Conservation (phyloP, 352 stramenopile genomes). For the Pythium sukuiense region DNA sequence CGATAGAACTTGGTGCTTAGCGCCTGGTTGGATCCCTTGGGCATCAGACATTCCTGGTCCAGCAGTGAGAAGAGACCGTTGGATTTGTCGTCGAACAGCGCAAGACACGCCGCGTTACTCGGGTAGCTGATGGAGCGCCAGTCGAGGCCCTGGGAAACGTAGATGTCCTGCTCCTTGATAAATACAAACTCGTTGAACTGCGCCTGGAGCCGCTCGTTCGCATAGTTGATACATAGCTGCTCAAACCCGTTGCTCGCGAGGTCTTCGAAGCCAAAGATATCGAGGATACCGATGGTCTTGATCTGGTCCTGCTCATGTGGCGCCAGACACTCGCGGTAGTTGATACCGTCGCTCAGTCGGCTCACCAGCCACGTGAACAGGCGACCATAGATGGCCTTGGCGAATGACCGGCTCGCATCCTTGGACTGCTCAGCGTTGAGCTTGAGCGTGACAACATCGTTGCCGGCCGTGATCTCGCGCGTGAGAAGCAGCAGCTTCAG, state of each 20-base stretch:
- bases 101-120: slow-evolving; percentile 78
- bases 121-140: slow-evolving; percentile 80
- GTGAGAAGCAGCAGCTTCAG: slow-evolving; percentile 90
- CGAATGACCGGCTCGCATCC: slow-evolving; percentile 92
- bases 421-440: slow-evolving; percentile 68
- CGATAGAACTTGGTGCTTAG: slow-evolving; percentile 83
- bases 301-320: slow-evolving; percentile 49
- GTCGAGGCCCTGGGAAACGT: slow-evolving; percentile 83
- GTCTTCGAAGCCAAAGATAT: slow-evolving; percentile 91
- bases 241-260: slow-evolving; percentile 84
- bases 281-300: slow-evolving; percentile 81
- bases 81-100: slow-evolving; percentile 80
- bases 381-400: slow-evolving; percentile 95
- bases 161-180: slow-evolving; percentile 82
- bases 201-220: slow-evolving; percentile 80
- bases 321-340: slow-evolving; percentile 50
- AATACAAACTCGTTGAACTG: slow-evolving; percentile 92
- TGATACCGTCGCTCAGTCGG: slow-evolving; percentile 80
- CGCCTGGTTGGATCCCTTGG: slow-evolving; percentile 80
- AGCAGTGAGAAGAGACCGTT: slow-evolving; percentile 80
- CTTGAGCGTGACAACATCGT: slow-evolving; percentile 86
- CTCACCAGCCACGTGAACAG: slow-evolving; percentile 96
- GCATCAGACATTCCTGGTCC: slow-evolving; percentile 84
- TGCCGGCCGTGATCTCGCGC: slow-evolving; percentile 90
- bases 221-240: slow-evolving; percentile 88